Conservation (phyloP, 495 filamentous ascomycete species). For the Daldinia decipiens region DNA sequence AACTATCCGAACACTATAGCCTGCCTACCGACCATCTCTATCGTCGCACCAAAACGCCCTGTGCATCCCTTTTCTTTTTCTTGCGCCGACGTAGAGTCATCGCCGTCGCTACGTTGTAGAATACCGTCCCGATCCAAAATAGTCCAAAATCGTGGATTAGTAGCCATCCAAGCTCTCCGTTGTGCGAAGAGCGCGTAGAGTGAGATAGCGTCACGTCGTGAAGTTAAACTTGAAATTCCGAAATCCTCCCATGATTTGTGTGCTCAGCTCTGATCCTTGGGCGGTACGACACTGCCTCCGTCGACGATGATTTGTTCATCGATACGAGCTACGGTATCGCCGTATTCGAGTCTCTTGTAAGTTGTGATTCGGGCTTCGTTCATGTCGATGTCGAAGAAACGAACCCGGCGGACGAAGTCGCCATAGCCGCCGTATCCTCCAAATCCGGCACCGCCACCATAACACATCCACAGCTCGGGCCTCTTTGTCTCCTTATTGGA, state of each 20-base stretch:
- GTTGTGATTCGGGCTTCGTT: constrained; percentile 86
- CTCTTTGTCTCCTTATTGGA: constrained; percentile 60
- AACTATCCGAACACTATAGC: constrained; percentile 4
- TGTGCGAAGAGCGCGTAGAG: constrained; percentile 7
- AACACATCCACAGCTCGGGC: constrained; percentile 97
- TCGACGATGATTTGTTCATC: constrained; percentile 93
- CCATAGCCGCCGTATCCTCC: constrained; percentile 94
- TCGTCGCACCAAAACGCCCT: constrained; percentile 27
- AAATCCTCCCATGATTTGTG: not conserved
- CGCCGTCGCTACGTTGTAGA: not conserved
- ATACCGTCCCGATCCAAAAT: constrained; percentile 28
- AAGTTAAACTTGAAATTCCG: not conserved
- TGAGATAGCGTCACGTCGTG: constrained; percentile 5
- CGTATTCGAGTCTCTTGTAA: constrained; percentile 91
- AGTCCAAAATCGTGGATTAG: constrained; percentile 1
- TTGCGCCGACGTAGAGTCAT: constrained; percentile 10
- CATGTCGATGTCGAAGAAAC: constrained; percentile 93
- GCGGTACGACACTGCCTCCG: constrained; percentile 69
- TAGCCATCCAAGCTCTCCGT: constrained; percentile 23
- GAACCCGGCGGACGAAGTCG: constrained; percentile 82
- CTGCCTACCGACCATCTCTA: constrained; percentile 15
- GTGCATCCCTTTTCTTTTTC: constrained; percentile 9
- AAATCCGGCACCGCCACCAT: constrained; percentile 87
- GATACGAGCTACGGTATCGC: constrained; percentile 72
- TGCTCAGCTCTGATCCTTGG: constrained; percentile 16